phyloP scores from a whole-genome alignment of 2,329 filamentous ascomycete species.

The Cercospora sp. region DNA sequence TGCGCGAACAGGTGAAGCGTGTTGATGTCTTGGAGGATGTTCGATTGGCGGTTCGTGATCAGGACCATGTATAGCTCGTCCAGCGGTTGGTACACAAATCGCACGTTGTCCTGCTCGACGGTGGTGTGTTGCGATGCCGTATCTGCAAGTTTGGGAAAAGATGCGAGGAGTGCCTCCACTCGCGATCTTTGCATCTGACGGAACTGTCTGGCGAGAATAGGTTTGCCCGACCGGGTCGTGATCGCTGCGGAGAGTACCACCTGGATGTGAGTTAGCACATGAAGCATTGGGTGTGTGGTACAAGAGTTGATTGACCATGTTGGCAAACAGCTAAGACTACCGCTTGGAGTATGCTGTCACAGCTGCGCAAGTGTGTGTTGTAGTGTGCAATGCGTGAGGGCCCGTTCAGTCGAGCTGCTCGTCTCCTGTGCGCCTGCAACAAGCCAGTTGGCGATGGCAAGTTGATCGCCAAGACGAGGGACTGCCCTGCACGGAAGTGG shows the following conservation, averaged over 20 bases:
- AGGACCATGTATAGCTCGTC: slow-evolving; percentile 99
- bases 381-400: neutral
- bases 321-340: neutral
- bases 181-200: slow-evolving; percentile 95
- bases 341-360: neutral
- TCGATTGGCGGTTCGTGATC: slow-evolving; percentile 98
- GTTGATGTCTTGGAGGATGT: slow-evolving; percentile 98
- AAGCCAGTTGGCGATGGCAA: slow-evolving; percentile 11
- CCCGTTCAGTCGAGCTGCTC: neutral
- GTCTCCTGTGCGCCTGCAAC: slow-evolving; percentile 4
- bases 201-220: slow-evolving; percentile 96
- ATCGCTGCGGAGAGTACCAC: slow-evolving; percentile 98
- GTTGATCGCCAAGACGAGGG: neutral
- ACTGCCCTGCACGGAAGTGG: neutral
- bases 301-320: neutral
- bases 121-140: slow-evolving; percentile 96
- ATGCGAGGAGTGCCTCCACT: slow-evolving; percentile 93
- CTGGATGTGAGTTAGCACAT: slow-evolving; percentile 50
- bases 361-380: neutral
- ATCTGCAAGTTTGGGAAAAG: slow-evolving; percentile 96
- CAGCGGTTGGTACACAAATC: slow-evolving; percentile 97
- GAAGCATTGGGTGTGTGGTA: neutral
- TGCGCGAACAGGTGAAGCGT: slow-evolving; percentile 97
- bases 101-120: slow-evolving; percentile 98
- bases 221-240: slow-evolving; percentile 97